Conservation (phyloP, 257 asterid species). For the Fraxinus cuspidata region DNA sequence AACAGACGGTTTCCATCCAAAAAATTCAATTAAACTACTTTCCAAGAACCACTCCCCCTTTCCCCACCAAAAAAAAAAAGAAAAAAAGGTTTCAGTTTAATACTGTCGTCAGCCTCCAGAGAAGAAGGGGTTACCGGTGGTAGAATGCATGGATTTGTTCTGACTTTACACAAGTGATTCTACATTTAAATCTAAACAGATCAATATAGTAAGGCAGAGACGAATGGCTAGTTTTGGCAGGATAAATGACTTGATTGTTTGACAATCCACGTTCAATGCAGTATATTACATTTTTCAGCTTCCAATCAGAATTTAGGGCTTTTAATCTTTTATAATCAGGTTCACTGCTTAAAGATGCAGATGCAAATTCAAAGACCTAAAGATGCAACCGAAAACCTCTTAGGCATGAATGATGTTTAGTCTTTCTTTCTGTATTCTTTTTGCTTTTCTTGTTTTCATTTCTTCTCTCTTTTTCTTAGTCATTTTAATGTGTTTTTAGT, state of each 20-base stretch:
- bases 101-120: neutral
- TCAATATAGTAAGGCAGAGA: neutral
- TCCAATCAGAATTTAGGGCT: neutral
- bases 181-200: neutral
- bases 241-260: neutral
- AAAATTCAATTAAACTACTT: neutral
- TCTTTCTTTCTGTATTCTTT: neutral
- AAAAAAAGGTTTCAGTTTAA: too few species aligned
- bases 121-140: neutral
- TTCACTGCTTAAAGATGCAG: neutral
- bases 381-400: neutral
- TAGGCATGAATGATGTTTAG: neutral
- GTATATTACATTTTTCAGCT: neutral
- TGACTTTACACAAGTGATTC: neutral
- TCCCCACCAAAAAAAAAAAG: too few species aligned
- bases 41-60: neutral
- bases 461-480: neutral
- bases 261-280: neutral
- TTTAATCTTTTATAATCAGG: neutral
- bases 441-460: neutral
- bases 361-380: too few species aligned
- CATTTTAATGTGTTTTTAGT: too few species aligned
- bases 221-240: neutral
- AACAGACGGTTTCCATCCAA: neutral
- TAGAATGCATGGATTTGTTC: neutral